Percentiles rank a stretch among this genome's conserved stretches.
These are phyloP conservation scores for Dendryphion nanum DNA, from an alignment of 2,329 filamentous ascomycete genomes.

Conservation along the genomic window DNA sequence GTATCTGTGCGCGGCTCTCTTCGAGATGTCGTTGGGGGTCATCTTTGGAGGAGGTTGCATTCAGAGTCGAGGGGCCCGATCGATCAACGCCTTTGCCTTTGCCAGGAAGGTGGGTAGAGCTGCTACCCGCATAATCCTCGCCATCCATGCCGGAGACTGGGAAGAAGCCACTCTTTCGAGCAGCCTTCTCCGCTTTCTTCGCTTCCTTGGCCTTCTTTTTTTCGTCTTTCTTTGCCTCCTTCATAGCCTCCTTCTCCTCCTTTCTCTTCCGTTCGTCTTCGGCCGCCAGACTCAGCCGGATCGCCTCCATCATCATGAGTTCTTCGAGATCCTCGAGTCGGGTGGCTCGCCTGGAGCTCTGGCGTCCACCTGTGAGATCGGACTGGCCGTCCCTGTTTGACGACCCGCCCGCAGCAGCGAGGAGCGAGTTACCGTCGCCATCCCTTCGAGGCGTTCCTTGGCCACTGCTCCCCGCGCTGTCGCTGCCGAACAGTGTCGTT, in stretches of 20 bases:
- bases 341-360: constrained; percentile 55
- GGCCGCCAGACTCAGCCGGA: constrained; percentile 82
- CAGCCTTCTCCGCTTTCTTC: constrained; percentile 68
- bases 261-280: constrained; percentile 91
- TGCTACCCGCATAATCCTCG: constrained; percentile 21
- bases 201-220: constrained; percentile 67
- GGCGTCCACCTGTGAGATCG: constrained; percentile 42
- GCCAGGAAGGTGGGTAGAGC: constrained; percentile 31
- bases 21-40: constrained; percentile 48
- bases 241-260: constrained; percentile 75
- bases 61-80: constrained; percentile 43
- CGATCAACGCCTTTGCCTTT: constrained; percentile 51
- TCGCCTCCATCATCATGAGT: constrained; percentile 98
- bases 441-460: constrained; percentile 44
- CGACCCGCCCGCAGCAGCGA: constrained; percentile 22
- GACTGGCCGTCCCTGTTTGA: constrained; percentile 35
- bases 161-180: constrained; percentile 61
- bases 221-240: constrained; percentile 80
- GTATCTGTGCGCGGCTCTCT: constrained; percentile 44
- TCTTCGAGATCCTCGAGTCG: constrained; percentile 88
- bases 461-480: constrained; percentile 47
- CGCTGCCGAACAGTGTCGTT: constrained; percentile 52
- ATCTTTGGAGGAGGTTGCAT: constrained; percentile 32
- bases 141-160: constrained; percentile 52
- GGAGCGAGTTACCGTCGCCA: constrained; percentile 27